Conservation (phyloP, 2,329 filamentous ascomycete genomes). For the Elsinoe perseae region DNA sequence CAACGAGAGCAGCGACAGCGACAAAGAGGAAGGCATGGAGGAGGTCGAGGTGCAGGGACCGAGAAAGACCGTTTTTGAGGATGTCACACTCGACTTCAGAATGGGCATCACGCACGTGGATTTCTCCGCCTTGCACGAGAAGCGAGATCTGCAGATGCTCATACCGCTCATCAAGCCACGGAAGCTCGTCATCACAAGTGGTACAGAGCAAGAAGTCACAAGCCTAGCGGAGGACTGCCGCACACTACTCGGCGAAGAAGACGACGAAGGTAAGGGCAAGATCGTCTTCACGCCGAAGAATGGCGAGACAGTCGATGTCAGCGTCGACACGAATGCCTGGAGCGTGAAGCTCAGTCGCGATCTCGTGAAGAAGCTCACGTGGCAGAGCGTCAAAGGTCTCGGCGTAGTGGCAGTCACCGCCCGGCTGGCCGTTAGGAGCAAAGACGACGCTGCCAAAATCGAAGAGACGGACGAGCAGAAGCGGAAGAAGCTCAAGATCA, state of each 20-base stretch:
- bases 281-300: constrained; percentile 74
- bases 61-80: constrained; percentile 62
- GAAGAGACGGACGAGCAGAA: constrained; percentile 33
- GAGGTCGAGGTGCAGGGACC: constrained; percentile 53
- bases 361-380: constrained; percentile 78
- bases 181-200: constrained; percentile 87
- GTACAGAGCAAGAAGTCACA: constrained; percentile 68
- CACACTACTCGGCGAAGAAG: constrained; percentile 49
- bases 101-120: constrained; percentile 81
- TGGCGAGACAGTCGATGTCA: constrained; percentile 74
- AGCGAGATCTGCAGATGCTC: constrained; percentile 86
- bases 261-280: constrained; percentile 31
- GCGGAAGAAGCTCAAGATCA: constrained; percentile 47
- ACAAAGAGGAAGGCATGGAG: constrained; percentile 46
- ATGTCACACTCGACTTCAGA: constrained; percentile 58
- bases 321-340: constrained; percentile 97
- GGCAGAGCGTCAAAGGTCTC: constrained; percentile 87
- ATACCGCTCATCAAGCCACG: constrained; percentile 89
- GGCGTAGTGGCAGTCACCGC: constrained; percentile 91
- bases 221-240: constrained; percentile 73
- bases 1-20: constrained; percentile 38
- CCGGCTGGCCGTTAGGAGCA: constrained; percentile 40
- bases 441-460: constrained; percentile 33
- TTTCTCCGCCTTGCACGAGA: constrained; percentile 86
- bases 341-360: constrained; percentile 79